phyloP scores from a whole-genome alignment of 73 alveolate species.

The Symbiodinium natans region DNA sequence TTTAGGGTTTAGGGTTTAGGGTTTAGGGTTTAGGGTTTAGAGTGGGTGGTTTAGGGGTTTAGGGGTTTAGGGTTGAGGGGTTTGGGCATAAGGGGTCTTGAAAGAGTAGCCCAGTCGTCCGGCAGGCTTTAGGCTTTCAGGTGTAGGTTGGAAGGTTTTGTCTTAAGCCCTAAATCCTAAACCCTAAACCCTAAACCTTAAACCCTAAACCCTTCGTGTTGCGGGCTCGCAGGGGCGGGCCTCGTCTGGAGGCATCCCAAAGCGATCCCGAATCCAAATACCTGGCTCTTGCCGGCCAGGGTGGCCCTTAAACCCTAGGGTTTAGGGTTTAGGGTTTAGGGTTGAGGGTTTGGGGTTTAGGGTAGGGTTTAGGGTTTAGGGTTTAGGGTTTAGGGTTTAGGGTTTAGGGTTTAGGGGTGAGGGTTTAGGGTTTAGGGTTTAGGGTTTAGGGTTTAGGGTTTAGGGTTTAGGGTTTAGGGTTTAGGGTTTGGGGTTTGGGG shows the following conservation, averaged over 20 bases:
- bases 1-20: too few species aligned
- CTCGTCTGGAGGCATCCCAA: slow-evolving; percentile 78
- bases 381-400: background rate
- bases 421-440: background rate
- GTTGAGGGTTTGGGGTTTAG: background rate
- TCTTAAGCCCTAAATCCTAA: too few species aligned
- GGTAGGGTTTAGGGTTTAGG: background rate
- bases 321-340: background rate
- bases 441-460: background rate
- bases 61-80: too few species aligned
- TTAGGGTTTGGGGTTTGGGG: background rate
- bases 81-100: too few species aligned
- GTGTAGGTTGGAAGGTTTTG: too few species aligned
- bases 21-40: too few species aligned
- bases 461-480: background rate
- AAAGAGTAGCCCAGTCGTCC: too few species aligned
- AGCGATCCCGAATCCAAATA: slow-evolving; percentile 74
- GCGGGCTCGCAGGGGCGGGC: background rate
- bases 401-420: background rate
- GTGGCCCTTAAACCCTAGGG: background rate
- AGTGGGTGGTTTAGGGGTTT: too few species aligned
- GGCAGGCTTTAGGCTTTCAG: too few species aligned
- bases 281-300: slow-evolving; percentile 11
- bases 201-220: too few species aligned
- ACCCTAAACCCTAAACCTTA: too few species aligned